Base-by-base conservation (phyloP, 2,329 filamentous ascomycete species). In the Hypoxylon sp. region DNA sequence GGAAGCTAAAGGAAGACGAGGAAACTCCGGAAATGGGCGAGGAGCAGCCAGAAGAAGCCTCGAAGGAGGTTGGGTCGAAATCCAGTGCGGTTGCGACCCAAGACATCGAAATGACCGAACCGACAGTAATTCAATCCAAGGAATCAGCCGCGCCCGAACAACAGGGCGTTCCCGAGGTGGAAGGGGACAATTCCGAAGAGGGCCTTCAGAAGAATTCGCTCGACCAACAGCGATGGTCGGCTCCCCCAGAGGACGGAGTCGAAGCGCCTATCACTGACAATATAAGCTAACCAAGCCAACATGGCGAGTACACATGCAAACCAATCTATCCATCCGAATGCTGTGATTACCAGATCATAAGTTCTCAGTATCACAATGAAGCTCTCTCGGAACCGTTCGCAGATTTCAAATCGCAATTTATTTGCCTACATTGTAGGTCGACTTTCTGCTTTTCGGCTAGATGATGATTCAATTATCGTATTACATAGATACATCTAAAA, bases 1-100 rank as follows among this genome's bases (percentile, higher is more conserved):
- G 91, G 0, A 85, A 84, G 56, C 74, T 97, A 70, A 92, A 82
- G 64, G 76, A 73, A 1, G 75, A 75, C 2, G 74, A 72, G 6
- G 73, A 67, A 4, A 53, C 41, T 2, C 37, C 64, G 11, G 59
- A 65, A 6, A 59, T 58, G 7, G 59, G 48, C 5, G 66, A 68
- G 15, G 58, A 62, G 13, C 53, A 56, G 3, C 10, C 56, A 1
- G 54, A 56, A 6, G 47, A 66, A 8, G 19, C 17, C 15, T 10
- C 46, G 6, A 47, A 24, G 17, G 47, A 55, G 15, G 47, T n/a
- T 32, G n/a, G 46, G 24, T 24, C 37, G n/a, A 46, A 22, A 24
- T 17, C 60, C 15, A 28, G 41, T 20, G 26, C 28, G n/a, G 19
- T 28, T 20, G 15, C 26, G 19, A 15, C 50, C 34, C 20, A 50